phyloP scores from a whole-genome alignment of 2,329 filamentous ascomycete species.

The Exophiala oligosperma region DNA sequence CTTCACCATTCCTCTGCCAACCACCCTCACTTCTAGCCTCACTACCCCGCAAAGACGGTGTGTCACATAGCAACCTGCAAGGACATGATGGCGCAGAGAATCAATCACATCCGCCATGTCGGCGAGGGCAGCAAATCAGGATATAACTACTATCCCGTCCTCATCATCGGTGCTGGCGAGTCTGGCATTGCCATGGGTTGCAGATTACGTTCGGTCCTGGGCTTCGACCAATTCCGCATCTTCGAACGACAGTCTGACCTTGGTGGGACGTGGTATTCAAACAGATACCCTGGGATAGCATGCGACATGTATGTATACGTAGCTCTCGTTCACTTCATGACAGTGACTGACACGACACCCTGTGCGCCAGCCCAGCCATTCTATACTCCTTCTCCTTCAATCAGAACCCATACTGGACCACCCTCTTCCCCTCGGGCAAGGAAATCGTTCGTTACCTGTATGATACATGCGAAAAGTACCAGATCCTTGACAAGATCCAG shows the following conservation, averaged over 20 bases:
- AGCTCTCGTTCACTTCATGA: neutral
- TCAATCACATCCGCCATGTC: slow-evolving; percentile 41
- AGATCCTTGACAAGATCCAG: slow-evolving; percentile 59
- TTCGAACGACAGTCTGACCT: slow-evolving; percentile 60
- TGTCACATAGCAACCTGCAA: neutral
- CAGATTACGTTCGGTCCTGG: slow-evolving; percentile 57
- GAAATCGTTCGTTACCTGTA: slow-evolving; percentile 56
- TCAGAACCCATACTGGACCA: slow-evolving; percentile 54
- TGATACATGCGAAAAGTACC: slow-evolving; percentile 52
- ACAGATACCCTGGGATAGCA: slow-evolving; percentile 60
- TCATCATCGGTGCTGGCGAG: slow-evolving; percentile 63
- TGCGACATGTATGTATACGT: slow-evolving; percentile 51
- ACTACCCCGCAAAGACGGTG: too few species aligned
- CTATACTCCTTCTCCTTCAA: slow-evolving; percentile 60
- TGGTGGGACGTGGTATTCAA: slow-evolving; percentile 66
- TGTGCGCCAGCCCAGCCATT: slow-evolving; percentile 46
- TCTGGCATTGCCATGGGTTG: slow-evolving; percentile 64
- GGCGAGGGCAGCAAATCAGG: slow-evolving; percentile 38
- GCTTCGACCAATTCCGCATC: slow-evolving; percentile 59
- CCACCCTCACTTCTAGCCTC: too few species aligned
- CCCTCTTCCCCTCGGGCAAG: slow-evolving; percentile 48
- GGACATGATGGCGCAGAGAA: slow-evolving; percentile 31
- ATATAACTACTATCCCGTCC: slow-evolving; percentile 50
- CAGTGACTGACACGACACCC: neutral
- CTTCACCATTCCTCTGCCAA: too few species aligned